Conservation (phyloP, 1,284 basidiomycete species). For the Ganoderma lingzhi region DNA sequence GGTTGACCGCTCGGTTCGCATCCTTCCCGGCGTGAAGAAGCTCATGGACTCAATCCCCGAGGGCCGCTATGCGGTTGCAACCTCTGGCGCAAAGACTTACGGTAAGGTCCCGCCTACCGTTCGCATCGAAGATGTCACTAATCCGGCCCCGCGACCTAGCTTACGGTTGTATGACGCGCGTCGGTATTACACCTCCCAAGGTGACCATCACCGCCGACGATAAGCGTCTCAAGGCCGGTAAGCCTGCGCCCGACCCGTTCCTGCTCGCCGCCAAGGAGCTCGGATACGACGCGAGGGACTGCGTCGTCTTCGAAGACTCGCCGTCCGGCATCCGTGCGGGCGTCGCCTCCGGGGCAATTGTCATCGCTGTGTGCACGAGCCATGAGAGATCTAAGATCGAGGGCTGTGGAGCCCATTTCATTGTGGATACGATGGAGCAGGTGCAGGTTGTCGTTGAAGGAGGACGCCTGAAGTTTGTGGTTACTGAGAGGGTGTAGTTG, state of each 20-base stretch:
- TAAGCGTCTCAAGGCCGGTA: slow-evolving; percentile 69
- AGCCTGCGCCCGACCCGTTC: slow-evolving; percentile 80
- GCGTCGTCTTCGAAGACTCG: slow-evolving; percentile 81
- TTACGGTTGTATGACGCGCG: slow-evolving; percentile 75
- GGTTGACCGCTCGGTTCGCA: neutral
- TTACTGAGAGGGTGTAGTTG: neutral
- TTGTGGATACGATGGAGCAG: slow-evolving; percentile 68
- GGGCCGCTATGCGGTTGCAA: slow-evolving; percentile 78
- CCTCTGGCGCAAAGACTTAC: slow-evolving; percentile 80
- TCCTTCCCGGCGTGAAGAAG: slow-evolving; percentile 68
- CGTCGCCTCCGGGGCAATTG: slow-evolving; percentile 75
- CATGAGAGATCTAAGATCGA: slow-evolving; percentile 64
- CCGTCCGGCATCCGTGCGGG: slow-evolving; percentile 79
- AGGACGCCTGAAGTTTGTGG: slow-evolving; percentile 49
- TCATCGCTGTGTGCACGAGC: slow-evolving; percentile 80
- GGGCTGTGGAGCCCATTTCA: slow-evolving; percentile 71
- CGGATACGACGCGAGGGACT: slow-evolving; percentile 63
- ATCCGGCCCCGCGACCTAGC: slow-evolving; percentile 32
- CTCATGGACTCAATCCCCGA: slow-evolving; percentile 76
- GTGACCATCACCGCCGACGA: slow-evolving; percentile 86
- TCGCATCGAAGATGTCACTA: neutral
- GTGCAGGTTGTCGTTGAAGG: slow-evolving; percentile 53
- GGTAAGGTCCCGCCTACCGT: slow-evolving; percentile 26
- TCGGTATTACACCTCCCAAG: slow-evolving; percentile 74
- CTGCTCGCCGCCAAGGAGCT: slow-evolving; percentile 78